Evolutionary conservation across 2,329 filamentous ascomycete species (phyloP).

Genomic region (Pseudocercospora musae): DNA sequence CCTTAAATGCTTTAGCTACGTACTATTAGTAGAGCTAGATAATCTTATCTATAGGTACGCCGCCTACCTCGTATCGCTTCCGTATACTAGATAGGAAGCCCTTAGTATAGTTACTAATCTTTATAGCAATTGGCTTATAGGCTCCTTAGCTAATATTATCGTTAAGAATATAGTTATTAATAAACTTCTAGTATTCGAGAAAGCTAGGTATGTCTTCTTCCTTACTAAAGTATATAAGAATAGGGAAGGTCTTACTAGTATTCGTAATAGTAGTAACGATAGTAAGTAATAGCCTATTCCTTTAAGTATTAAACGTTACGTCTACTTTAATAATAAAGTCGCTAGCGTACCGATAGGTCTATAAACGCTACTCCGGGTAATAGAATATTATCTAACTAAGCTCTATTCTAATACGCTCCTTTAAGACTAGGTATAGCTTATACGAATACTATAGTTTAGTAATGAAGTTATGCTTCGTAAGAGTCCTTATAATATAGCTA

Average conservation of each 20-base stretch:
- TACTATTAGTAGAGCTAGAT: constrained; percentile 1
- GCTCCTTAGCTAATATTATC: constrained; percentile 25
- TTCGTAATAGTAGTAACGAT: background rate
- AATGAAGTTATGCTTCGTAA: no score
- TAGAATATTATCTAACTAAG: no score
- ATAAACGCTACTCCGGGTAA: no score
- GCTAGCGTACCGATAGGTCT: no score
- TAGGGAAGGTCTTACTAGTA: background rate
- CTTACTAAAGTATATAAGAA: background rate
- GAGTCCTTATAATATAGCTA: no score
- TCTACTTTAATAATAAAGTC: no score
- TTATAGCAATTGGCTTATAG: constrained; percentile 23
- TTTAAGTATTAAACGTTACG: no score
- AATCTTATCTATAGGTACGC: constrained; percentile 8
- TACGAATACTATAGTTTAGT: no score
- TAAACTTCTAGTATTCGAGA: constrained; percentile 14
- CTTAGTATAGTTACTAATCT: constrained; percentile 16
- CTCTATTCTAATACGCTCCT: no score
- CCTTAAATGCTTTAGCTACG: background rate
- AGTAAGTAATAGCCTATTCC: no score
- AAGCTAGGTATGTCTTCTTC: constrained; percentile 2
- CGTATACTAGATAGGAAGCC: constrained; percentile 9
- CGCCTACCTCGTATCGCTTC: background rate
- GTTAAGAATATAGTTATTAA: background rate
- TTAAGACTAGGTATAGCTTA: no score